Percentiles rank a stretch among this genome's conserved stretches.
Evolutionary conservation across 441 rosid species (phyloP).

Genomic region (Populus tomentosa): DNA sequence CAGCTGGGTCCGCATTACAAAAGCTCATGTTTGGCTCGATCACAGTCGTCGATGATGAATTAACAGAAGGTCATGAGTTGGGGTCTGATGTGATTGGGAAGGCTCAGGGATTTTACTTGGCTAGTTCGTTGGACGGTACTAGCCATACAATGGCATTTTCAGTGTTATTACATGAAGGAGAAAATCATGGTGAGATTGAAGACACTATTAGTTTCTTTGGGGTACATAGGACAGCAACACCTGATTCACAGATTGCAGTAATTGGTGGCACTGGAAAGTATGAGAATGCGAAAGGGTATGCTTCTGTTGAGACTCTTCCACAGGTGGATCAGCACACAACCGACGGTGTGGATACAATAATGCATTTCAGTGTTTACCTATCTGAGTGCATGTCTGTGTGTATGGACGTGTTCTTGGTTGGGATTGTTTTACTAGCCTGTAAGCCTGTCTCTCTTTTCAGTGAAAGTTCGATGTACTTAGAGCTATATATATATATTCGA

Average conservation of each 20-base stretch:
- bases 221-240: slow-evolving; percentile 33
- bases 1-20: slow-evolving; percentile 29
- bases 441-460: not conserved
- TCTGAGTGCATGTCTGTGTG: slow-evolving; percentile 8
- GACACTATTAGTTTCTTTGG: slow-evolving; percentile 48
- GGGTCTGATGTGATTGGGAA: slow-evolving; percentile 37
- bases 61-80: slow-evolving; percentile 47
- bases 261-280: slow-evolving; percentile 47
- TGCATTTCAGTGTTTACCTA: slow-evolving; percentile 25
- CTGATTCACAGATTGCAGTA: slow-evolving; percentile 37
- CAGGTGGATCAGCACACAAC: slow-evolving; percentile 29
- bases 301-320: slow-evolving; percentile 31
- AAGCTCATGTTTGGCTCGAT: slow-evolving; percentile 46
- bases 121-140: slow-evolving; percentile 41
- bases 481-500: no score
- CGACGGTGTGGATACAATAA: slow-evolving; percentile 38
- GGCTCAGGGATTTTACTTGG: slow-evolving; percentile 46
- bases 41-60: slow-evolving; percentile 40
- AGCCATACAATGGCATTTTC: slow-evolving; percentile 44
- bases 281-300: slow-evolving; percentile 35
- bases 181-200: not conserved
- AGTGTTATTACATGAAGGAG: slow-evolving; percentile 26
- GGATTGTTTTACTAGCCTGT: not conserved
- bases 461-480: not conserved
- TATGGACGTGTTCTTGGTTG: not conserved